Evolutionary conservation across 345 rosid species (phyloP), one percentile per base, ranked within the genome.

Genomic region (Corchorus capsularis): DNA sequence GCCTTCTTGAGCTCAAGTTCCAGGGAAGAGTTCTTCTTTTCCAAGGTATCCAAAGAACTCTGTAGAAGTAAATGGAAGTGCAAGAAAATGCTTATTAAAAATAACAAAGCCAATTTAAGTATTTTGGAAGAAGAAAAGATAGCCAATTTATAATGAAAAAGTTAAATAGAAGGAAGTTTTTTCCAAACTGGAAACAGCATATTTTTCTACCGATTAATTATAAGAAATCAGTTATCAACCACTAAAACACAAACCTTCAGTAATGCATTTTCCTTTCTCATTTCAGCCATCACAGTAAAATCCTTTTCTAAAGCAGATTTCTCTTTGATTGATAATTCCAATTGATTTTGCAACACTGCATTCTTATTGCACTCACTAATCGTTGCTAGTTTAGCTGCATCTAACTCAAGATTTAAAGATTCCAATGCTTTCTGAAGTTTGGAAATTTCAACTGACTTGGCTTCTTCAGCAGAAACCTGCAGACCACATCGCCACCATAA

Each of bases 351-450:
- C 85, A 96, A 85, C 85, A 88, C 89, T 39, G 88, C 93, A 80
- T 96, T 91, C 86, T 92, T 96, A 87, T 91, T 90, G 83, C 91
- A 92, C 85, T 92, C 94, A 79, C 90, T 92, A 71, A 92, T 89
- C 64, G 96, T 92, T 53, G 93, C 91, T 79, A 93, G 85, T 84
- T 89, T 96, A 81, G 98, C 85, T 59, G 97, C 99, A 89, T 96
- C 99, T 77, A 93, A 83, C 85, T 93, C 94, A 72, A 96, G 97
- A 79, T 74, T 86, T 86, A 90, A 78, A 75, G 94, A 89, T 78
- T 92, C 96, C 87, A 93, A 53, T 54, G 83, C 67, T 76, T 86
- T 89, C 69, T 87, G 93, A 78, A 91, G 94, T 85, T 91, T 92
- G 35, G 92, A 89, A 74, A 90, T 85, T 86, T 95, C 97, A 67